Evolutionary conservation across 179 eudicot genomes (phyloP), one percentile per base, ranked within the genome.

Genomic region (Drosera spatulata): DNA sequence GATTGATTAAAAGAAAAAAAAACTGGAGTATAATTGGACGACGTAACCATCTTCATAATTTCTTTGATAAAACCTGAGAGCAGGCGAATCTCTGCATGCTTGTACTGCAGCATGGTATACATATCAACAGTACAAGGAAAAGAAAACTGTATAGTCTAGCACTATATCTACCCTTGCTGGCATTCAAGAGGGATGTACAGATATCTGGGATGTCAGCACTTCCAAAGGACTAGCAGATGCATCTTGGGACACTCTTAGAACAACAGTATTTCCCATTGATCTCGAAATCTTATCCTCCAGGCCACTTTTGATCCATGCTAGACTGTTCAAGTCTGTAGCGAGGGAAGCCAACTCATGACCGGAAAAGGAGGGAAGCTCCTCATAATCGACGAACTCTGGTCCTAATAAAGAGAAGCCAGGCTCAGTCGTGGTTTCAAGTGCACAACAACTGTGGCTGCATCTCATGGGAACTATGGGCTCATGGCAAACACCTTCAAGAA

Each of bases 291-390:
- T 58, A 59, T 71, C 75, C 59, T 79, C 77, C 1, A 88, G 80
- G 59, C 95, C 91, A 73, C 91, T 84, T 77, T 72, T 87, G 59
- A 84, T 86, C 91, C 97, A 89, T 14, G 95, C 85, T 14, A 86
- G 81, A 49, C 77, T 86, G 70, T 77, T 84, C 74, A 89, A 73
- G 70, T 89, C 97, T 3, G 78, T 72, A 22, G 87, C 89, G 65
- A 89, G 59, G 52, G 89, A 64, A 12, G 82, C 81, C 51, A 89
- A 69, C 66, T 89, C 95, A 3, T 63, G 78, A 62, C 79, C 79
- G 10, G 85, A 69, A 47, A 86, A 69, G 9, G 76, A 69, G 12
- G 89, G 80, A 14, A 71, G 71, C 50, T 80, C 95, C 62, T 84
- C 89, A 57, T 84, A 89, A 1, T 87, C 95, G 42, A 87, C 71